Conservation (phyloP, 805 yeast genomes). For the Cyberlindnera subsufficiens region DNA sequence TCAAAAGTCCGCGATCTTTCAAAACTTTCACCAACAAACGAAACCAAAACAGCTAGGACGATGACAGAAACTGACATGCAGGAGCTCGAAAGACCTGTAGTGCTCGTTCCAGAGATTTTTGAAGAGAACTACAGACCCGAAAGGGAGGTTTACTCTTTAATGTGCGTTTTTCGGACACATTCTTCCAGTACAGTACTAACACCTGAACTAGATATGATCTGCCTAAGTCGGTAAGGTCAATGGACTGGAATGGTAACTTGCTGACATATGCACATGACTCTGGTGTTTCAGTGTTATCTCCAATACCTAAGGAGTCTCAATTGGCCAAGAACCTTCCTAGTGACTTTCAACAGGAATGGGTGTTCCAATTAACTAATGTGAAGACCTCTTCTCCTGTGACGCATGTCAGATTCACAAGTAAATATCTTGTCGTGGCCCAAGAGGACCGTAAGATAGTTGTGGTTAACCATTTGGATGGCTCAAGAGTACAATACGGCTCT, state of each 20-base stretch:
- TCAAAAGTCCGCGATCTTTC: not conserved
- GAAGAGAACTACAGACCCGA: conserved; percentile 13
- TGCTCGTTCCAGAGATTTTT: conserved; percentile 20
- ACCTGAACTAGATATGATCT: conserved; percentile 14
- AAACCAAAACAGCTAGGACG: not conserved
- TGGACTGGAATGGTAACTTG: conserved; percentile 22
- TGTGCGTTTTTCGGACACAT: conserved; percentile 8
- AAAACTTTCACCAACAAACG: not conserved
- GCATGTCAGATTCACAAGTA: conserved; percentile 15
- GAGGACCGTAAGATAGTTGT: conserved; percentile 16
- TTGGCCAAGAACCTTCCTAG: conserved; percentile 20
- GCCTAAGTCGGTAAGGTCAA: conserved; percentile 8
- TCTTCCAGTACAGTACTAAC: not conserved
- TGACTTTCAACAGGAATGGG: conserved; percentile 21
- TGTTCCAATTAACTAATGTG: conserved; percentile 15
- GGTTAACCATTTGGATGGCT: conserved; percentile 18
- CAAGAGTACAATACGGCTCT: conserved; percentile 5
- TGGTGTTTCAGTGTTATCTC: conserved; percentile 19
- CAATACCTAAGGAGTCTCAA: conserved; percentile 16
- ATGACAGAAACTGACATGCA: conserved; percentile 6
- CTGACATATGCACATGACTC: conserved; percentile 18
- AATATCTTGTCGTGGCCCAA: conserved; percentile 15
- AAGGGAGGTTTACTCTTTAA: conserved; percentile 18
- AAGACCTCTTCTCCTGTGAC: conserved; percentile 10
- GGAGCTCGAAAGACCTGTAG: conserved; percentile 17